A percentile compares a stretch with the other conserved stretches of the same genome.
These are phyloP conservation scores for Lumnitzera racemosa DNA, from an alignment of 345 rosid genomes.

Conservation along the genomic window DNA sequence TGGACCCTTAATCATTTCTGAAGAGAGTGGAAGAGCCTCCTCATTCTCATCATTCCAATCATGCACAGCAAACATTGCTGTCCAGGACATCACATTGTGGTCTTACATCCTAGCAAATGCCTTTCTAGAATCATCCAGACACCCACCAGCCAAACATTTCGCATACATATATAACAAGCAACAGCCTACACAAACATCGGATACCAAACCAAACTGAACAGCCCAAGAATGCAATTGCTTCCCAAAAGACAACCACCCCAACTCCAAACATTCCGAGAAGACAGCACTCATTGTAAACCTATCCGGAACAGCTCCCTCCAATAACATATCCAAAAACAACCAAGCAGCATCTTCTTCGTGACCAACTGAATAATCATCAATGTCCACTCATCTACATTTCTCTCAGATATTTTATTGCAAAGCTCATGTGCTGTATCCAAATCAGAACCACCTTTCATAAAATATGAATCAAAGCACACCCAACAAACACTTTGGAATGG, in stretches of 20 bases:
- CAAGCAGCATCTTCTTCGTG: conserved; percentile 35
- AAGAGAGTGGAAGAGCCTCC: too few species aligned
- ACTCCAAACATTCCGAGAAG: conserved; percentile 51
- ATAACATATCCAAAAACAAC: conserved; percentile 45
- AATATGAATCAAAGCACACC: conserved; percentile 60
- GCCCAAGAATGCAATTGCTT: too few species aligned
- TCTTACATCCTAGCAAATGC: too few species aligned
- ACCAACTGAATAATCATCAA: conserved; percentile 56
- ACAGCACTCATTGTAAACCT: conserved; percentile 51
- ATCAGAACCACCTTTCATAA: conserved; percentile 39
- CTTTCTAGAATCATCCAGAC: too few species aligned
- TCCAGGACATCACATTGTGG: too few species aligned
- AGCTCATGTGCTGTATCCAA: conserved; percentile 40
- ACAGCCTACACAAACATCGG: too few species aligned
- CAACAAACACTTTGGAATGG: conserved; percentile 46
- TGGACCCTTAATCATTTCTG: too few species aligned
- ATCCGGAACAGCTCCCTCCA: conserved; percentile 43
- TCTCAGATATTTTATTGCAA: conserved; percentile 52
- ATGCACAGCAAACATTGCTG: too few species aligned
- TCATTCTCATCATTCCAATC: too few species aligned
- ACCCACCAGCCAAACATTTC: too few species aligned
- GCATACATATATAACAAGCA: too few species aligned
- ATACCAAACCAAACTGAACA: too few species aligned
- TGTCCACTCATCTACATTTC: conserved; percentile 65
- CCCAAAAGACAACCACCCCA: conserved; percentile 12